A percentile compares a stretch with the other conserved stretches of the same genome.
phyloP scores from a whole-genome alignment of 1,139 yeast genomes.

The Geotrichum aggregatum region DNA sequence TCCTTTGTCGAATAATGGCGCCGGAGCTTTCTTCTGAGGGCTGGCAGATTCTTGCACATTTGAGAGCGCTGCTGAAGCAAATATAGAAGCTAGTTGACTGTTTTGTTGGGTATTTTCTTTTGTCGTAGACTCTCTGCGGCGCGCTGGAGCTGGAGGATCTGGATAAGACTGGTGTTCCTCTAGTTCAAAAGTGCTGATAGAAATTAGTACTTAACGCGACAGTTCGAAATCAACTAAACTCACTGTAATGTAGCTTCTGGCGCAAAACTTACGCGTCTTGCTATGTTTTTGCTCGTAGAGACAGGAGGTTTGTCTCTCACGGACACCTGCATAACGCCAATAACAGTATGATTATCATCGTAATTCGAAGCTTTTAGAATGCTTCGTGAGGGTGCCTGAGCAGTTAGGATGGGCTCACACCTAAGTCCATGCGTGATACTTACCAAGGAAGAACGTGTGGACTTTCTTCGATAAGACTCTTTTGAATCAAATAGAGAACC shows the following conservation, averaged over 20 bases:
- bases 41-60: conserved; percentile 1
- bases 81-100: conserved; percentile 18
- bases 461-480: neutral
- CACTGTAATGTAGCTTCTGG: conserved; percentile 48
- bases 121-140: conserved; percentile 8
- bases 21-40: conserved; percentile 5
- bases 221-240: conserved; percentile 14
- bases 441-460: conserved; percentile 7
- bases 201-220: neutral
- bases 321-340: conserved; percentile 28
- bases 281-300: conserved; percentile 18
- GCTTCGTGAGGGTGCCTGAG: conserved; percentile 26
- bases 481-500: neutral
- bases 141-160: conserved; percentile 19
- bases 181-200: conserved; percentile 17
- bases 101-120: conserved; percentile 2
- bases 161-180: conserved; percentile 19
- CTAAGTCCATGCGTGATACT: neutral
- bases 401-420: neutral
- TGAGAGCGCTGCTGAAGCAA: conserved; percentile 4
- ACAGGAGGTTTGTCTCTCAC: conserved; percentile 17
- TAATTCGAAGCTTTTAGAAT: conserved; percentile 25
- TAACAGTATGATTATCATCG: conserved; percentile 30
- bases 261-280: conserved; percentile 48
- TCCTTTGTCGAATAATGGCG: conserved; percentile 7